These are phyloP conservation scores for Trypethelium eluteriae DNA, from an alignment of 495 filamentous ascomycete genomes.

Conservation along the genomic window DNA sequence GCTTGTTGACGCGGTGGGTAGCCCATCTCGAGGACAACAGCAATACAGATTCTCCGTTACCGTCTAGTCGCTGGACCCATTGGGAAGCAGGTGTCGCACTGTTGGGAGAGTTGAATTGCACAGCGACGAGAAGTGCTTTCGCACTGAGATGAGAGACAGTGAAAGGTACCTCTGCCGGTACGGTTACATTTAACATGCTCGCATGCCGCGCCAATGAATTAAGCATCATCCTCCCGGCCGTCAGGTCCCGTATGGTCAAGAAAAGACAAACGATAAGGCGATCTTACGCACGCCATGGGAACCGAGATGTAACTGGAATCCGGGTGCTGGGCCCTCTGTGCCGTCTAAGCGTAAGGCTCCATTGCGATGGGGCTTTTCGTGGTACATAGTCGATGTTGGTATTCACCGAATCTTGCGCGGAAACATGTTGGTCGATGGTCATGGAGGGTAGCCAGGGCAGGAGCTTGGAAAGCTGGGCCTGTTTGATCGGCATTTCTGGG, in stretches of 20 bases:
- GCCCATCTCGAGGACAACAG: not conserved
- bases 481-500: not conserved
- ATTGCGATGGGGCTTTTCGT: not conserved
- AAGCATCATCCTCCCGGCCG: not conserved
- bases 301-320: not conserved
- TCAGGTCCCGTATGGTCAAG: not conserved
- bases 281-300: not conserved
- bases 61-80: not conserved
- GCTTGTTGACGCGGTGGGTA: not conserved
- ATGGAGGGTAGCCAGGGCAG: not conserved
- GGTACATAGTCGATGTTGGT: slow-evolving; percentile 1
- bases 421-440: not conserved
- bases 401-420: not conserved
- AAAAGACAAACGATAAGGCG: not conserved
- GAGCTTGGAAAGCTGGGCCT: not conserved
- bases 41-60: not conserved
- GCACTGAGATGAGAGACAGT: not conserved
- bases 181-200: not conserved
- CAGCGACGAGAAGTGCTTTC: not conserved
- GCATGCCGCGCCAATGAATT: not conserved
- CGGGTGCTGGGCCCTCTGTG: not conserved
- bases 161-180: not conserved
- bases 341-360: not conserved
- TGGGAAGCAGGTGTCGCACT: not conserved
- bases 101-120: not conserved